A percentile compares a stretch with the other conserved stretches of the same genome.
phyloP scores from a whole-genome alignment of 2,329 filamentous ascomycete genomes.

The Cytospora paraplurivora region DNA sequence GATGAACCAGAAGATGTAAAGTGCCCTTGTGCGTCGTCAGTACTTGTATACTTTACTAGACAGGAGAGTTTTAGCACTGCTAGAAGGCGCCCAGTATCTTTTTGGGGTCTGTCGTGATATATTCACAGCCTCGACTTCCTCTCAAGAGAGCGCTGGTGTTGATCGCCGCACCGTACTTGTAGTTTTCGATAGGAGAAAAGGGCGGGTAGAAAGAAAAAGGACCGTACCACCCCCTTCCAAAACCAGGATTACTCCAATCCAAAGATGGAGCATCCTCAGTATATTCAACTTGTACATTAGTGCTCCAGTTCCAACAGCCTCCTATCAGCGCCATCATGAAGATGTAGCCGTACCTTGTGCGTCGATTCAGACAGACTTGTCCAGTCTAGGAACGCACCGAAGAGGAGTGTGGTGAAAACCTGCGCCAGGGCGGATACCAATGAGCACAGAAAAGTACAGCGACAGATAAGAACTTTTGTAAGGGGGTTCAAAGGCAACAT shows the following conservation, averaged over 20 bases:
- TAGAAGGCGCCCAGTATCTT: too few species aligned
- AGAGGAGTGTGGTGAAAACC: slow-evolving; percentile 32
- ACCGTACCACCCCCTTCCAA: slow-evolving; percentile 29
- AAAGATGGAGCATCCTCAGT: slow-evolving; percentile 32
- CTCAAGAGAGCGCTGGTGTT: too few species aligned
- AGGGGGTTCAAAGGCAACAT: slow-evolving; percentile 18
- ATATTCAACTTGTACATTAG: slow-evolving; percentile 37
- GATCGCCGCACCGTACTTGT: too few species aligned
- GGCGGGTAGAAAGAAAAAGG: not conserved
- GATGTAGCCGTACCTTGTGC: slow-evolving; percentile 33
- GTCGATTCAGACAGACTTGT: too few species aligned
- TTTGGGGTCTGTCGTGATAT: too few species aligned
- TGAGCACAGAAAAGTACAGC: slow-evolving; percentile 32
- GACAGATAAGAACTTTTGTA: slow-evolving; percentile 32
- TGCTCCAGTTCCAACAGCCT: slow-evolving; percentile 36
- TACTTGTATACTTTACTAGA: not conserved
- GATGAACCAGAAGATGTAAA: slow-evolving; percentile 40
- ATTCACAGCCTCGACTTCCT: too few species aligned
- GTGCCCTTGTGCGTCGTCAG: slow-evolving; percentile 25
- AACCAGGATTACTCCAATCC: slow-evolving; percentile 26
- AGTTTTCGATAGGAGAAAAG: not conserved
- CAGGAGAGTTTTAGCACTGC: too few species aligned
- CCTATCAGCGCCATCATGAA: slow-evolving; percentile 35
- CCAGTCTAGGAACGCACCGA: too few species aligned
- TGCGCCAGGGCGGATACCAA: slow-evolving; percentile 34